Percentiles rank a stretch among this genome's conserved stretches.
Conservation (phyloP, 1,284 basidiomycete genomes). For the Moesziomyces sp. region DNA sequence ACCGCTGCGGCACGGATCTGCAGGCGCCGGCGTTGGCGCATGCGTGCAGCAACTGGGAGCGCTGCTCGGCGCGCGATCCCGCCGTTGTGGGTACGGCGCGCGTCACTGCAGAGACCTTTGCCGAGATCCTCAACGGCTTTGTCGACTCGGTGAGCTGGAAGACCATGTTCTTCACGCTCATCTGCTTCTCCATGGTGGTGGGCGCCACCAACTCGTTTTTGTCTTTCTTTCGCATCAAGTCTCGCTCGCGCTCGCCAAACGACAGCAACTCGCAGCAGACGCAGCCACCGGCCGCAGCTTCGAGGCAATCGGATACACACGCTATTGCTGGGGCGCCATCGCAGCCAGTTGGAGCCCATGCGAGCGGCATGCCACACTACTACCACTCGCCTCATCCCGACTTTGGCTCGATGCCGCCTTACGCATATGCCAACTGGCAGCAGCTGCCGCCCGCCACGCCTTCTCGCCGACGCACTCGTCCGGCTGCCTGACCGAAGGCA, state of each 20-base stretch:
- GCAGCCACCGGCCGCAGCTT: constrained; percentile 4
- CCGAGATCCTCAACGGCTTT: constrained; percentile 94
- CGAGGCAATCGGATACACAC: constrained; percentile 1
- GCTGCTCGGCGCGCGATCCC: constrained; percentile 95
- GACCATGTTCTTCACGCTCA: constrained; percentile 75
- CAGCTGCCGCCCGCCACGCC: constrained; percentile 30
- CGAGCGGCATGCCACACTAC: constrained; percentile 17
- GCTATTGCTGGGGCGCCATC: constrained; percentile 2
- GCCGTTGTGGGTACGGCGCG: constrained; percentile 86
- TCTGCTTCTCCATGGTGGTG: constrained; percentile 60
- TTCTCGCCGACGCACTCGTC: constrained; percentile 22
- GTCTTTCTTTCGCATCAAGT: constrained; percentile 61
- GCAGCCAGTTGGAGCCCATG: constrained; percentile 4
- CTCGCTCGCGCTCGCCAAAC: constrained; percentile 15
- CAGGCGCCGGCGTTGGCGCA: constrained; percentile 59
- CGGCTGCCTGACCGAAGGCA: constrained; percentile 3
- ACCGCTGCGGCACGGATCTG: constrained; percentile 59
- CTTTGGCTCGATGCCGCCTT: constrained; percentile 13
- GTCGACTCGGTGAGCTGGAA: constrained; percentile 98
- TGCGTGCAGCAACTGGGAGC: constrained; percentile 76
- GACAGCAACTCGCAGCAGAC: constrained; percentile 5
- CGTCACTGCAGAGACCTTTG: constrained; percentile 92
- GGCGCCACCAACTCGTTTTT: constrained; percentile 64
- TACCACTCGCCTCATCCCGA: constrained; percentile 22
- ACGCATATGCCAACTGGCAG: constrained; percentile 28